Percentiles rank a stretch among this genome's conserved stretches.
These are phyloP conservation scores for Daucus carota DNA, from an alignment of 129 eudicot genomes.

Conservation along the genomic window DNA sequence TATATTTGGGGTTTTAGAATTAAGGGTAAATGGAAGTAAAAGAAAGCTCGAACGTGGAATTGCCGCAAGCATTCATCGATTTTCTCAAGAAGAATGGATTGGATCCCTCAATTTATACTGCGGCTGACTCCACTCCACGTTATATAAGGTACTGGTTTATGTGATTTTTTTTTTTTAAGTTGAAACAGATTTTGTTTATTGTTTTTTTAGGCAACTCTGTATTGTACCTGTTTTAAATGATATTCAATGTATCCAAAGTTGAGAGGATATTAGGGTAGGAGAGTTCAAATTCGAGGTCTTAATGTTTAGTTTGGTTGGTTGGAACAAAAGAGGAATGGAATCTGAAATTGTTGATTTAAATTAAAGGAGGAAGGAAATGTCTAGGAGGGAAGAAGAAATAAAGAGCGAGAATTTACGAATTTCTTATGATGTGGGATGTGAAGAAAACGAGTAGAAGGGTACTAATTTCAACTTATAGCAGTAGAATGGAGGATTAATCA, in stretches of 20 bases:
- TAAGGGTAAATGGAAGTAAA: constrained; percentile 22
- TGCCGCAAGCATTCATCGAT: constrained; percentile 75
- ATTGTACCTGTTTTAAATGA: not conserved
- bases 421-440: not conserved
- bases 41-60: constrained; percentile 32
- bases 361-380: not conserved
- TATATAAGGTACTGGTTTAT: constrained; percentile 53
- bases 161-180: not conserved
- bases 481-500: not conserved
- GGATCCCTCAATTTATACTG: constrained; percentile 63
- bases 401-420: not conserved
- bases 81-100: constrained; percentile 66
- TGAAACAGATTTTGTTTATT: not conserved
- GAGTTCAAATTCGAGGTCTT: not conserved
- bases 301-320: not conserved
- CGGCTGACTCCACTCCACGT: constrained; percentile 61
- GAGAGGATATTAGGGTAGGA: not conserved
- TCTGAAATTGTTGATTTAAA: not conserved
- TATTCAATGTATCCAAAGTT: not conserved
- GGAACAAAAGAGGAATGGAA: not conserved
- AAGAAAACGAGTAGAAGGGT: not conserved
- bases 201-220: no score
- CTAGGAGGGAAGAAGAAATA: not conserved
- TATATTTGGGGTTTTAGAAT: not conserved
- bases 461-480: not conserved